Percentiles rank a stretch among this genome's conserved stretches.
Evolutionary conservation across 257 asterid species (phyloP).

Genomic region (Thymus quinquecostatus): DNA sequence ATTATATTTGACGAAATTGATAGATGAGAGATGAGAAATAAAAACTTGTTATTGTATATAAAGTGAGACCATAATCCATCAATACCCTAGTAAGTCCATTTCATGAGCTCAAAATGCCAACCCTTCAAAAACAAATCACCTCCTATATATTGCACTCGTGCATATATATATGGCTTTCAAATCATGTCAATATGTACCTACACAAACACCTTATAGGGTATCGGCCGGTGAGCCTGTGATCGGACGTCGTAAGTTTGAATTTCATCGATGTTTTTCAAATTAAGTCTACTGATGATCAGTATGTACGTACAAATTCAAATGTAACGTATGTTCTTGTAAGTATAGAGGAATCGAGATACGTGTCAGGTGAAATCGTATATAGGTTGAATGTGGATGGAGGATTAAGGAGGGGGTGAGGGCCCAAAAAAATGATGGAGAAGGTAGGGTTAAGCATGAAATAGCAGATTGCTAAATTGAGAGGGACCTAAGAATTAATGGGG

Average conservation of each 20-base stretch:
- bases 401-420: neutral
- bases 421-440: neutral
- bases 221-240: neutral
- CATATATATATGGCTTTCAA: no score
- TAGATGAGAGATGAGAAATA: no score
- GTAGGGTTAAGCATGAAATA: conserved; percentile 4
- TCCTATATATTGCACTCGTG: no score
- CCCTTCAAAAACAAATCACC: no score
- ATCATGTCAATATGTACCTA: no score
- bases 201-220: no score
- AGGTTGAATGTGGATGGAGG: neutral
- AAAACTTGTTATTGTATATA: neutral
- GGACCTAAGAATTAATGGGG: conserved; percentile 30
- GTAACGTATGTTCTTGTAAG: no score
- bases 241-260: neutral
- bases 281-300: no score
- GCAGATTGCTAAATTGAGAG: conserved; percentile 31
- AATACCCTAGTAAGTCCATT: no score
- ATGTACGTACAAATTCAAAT: no score
- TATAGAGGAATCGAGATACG: neutral
- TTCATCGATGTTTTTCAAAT: neutral
- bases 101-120: no score
- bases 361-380: neutral
- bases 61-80: neutral
- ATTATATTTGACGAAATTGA: no score